These are phyloP conservation scores for Blastobotrys aristatus DNA, from an alignment of 1,139 yeast species.

Conservation along the genomic window DNA sequence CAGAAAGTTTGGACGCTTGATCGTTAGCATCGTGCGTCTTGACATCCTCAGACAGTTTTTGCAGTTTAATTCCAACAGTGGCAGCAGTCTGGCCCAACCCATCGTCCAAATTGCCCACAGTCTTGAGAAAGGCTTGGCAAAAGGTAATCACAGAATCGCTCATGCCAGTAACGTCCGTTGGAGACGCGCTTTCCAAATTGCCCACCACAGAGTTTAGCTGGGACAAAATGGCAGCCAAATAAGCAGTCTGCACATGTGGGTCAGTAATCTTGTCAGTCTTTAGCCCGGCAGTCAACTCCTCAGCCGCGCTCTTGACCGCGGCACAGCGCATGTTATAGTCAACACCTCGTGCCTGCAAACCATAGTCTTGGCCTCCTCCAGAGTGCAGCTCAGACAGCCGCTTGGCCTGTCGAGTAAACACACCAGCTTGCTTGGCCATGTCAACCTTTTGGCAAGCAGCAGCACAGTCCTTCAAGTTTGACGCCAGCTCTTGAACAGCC, in stretches of 20 bases:
- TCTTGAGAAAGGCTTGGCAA: no score
- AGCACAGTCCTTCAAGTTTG: constrained; percentile 13
- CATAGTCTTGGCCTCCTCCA: not conserved
- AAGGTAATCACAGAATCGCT: no score
- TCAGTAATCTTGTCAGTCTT: not conserved
- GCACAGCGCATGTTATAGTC: not conserved
- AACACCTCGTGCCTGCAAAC: not conserved
- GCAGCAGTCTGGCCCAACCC: no score
- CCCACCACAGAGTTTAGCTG: not conserved
- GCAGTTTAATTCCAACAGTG: not conserved
- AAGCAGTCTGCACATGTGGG: not conserved
- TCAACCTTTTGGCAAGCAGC: constrained; percentile 16
- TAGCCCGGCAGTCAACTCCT: not conserved
- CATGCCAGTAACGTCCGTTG: constrained; percentile 6
- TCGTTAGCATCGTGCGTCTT: no score
- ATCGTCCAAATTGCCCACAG: no score
- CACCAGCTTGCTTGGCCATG: constrained; percentile 15
- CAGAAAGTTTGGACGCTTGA: no score
- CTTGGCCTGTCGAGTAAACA: not conserved
- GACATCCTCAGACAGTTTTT: not conserved
- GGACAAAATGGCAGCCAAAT: not conserved
- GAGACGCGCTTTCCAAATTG: not conserved
- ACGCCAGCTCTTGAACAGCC: not conserved
- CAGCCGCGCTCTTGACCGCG: not conserved
- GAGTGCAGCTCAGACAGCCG: not conserved